A percentile compares a stretch with the other conserved stretches of the same genome.
phyloP scores from a whole-genome alignment of 2,329 filamentous ascomycete genomes.

The Lachnellula arida region DNA sequence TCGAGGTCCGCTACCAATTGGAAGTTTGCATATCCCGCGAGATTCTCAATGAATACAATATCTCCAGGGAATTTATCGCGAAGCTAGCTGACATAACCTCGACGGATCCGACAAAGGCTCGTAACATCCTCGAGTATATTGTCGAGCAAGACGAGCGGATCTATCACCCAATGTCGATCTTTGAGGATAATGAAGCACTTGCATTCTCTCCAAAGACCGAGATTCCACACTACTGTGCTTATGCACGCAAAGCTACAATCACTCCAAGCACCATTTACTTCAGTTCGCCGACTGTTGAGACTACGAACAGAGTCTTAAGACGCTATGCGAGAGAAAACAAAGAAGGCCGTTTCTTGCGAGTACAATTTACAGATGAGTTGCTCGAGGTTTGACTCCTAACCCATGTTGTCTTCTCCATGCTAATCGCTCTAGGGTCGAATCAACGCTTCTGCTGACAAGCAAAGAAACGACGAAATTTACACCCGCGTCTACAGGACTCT shows the following conservation, averaged over 20 bases:
- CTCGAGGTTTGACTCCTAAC: slow-evolving; percentile 29
- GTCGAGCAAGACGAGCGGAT: slow-evolving; percentile 58
- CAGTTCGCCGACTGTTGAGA: slow-evolving; percentile 73
- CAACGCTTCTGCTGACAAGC: slow-evolving; percentile 46
- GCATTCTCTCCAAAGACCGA: slow-evolving; percentile 44
- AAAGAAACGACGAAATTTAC: slow-evolving; percentile 64
- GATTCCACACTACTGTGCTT: slow-evolving; percentile 67
- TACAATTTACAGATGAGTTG: slow-evolving; percentile 85
- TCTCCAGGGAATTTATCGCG: slow-evolving; percentile 62
- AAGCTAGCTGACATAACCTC: slow-evolving; percentile 50
- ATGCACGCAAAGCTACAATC: slow-evolving; percentile 70
- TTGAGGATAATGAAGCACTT: slow-evolving; percentile 50
- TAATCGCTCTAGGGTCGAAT: slow-evolving; percentile 51
- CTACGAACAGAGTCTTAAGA: slow-evolving; percentile 81
- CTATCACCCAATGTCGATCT: slow-evolving; percentile 68
- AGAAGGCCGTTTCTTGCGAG: slow-evolving; percentile 77
- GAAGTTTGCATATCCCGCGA: slow-evolving; percentile 88
- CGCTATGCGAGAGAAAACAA: slow-evolving; percentile 54
- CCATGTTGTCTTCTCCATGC: not conserved
- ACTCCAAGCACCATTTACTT: slow-evolving; percentile 83
- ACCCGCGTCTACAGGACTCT: slow-evolving; percentile 68
- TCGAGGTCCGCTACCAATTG: slow-evolving; percentile 78
- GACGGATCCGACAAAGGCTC: slow-evolving; percentile 45
- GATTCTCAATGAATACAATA: slow-evolving; percentile 69
- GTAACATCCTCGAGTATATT: slow-evolving; percentile 68